phyloP scores from a whole-genome alignment of 345 rosid species.

The Capsella bursapastoris region DNA sequence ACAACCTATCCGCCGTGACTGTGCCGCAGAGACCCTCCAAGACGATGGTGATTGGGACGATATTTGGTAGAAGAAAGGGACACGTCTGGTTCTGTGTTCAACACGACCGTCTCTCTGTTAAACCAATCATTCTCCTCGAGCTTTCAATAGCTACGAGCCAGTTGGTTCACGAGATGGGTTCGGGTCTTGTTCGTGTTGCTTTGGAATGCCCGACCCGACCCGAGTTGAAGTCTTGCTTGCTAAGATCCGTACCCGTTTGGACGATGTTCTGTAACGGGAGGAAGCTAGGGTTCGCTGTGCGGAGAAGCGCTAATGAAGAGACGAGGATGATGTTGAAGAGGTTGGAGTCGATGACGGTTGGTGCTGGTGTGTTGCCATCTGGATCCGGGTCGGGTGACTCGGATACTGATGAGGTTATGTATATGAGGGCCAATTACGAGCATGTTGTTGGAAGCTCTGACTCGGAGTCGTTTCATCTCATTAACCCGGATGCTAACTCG shows the following conservation, averaged over 20 bases:
- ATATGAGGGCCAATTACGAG: slow-evolving; percentile 87
- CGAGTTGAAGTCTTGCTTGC: slow-evolving; percentile 55
- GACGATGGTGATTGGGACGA: slow-evolving; percentile 84
- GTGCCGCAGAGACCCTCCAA: slow-evolving; percentile 62
- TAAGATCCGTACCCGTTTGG: slow-evolving; percentile 77
- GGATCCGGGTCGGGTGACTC: slow-evolving; percentile 47
- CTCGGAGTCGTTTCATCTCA: slow-evolving; percentile 84
- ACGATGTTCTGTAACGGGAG: slow-evolving; percentile 72
- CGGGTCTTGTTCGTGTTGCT: slow-evolving; percentile 75
- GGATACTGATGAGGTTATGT: slow-evolving; percentile 69
- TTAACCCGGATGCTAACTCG: slow-evolving; percentile 66
- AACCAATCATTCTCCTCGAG: slow-evolving; percentile 76
- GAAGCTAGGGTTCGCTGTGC: slow-evolving; percentile 61
- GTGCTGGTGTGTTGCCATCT: slow-evolving; percentile 75
- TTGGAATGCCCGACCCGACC: slow-evolving; percentile 64
- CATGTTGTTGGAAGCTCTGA: slow-evolving; percentile 73
- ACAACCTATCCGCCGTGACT: slow-evolving; percentile 38
- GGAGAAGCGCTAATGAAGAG: slow-evolving; percentile 57
- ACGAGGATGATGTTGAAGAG: slow-evolving; percentile 62
- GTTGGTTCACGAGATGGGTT: slow-evolving; percentile 74
- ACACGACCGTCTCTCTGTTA: slow-evolving; percentile 70
- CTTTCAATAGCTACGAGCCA: slow-evolving; percentile 70
- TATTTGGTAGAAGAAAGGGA: slow-evolving; percentile 79
- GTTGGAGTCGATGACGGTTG: slow-evolving; percentile 76
- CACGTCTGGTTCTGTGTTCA: slow-evolving; percentile 93